Evolutionary conservation across 176 grass and related monocot species (phyloP).

Genomic region (Poa annua): DNA sequence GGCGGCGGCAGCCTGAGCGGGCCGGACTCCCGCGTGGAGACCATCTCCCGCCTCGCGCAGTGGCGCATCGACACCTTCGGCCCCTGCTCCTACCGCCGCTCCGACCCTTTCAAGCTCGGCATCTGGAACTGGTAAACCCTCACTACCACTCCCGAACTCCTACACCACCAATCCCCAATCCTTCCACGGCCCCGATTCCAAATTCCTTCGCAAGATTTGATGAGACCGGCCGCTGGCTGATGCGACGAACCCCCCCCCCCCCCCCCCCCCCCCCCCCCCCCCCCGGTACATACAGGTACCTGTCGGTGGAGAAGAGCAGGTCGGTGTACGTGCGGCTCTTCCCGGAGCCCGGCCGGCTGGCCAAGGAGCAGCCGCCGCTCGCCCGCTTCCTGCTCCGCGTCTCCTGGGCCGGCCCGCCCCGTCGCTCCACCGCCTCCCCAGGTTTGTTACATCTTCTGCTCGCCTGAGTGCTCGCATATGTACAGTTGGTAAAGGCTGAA

Average conservation of each 20-base stretch:
- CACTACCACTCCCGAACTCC: not conserved
- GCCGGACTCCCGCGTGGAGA: constrained; percentile 80
- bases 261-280: no score
- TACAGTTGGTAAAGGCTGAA: not conserved
- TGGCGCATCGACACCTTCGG: constrained; percentile 92
- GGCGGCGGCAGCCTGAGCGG: constrained; percentile 28
- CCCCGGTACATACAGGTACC: constrained; percentile 52
- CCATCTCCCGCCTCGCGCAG: constrained; percentile 85
- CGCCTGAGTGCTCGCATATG: not conserved
- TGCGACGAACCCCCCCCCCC: not conserved
- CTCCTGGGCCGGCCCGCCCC: constrained; percentile 60
- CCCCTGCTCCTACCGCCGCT: constrained; percentile 85
- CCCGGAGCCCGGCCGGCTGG: constrained; percentile 74
- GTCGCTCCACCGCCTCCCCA: constrained; percentile 63
- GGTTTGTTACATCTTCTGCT: constrained; percentile 47
- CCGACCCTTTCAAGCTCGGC: constrained; percentile 88
- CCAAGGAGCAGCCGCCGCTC: constrained; percentile 83
- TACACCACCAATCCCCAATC: no score
- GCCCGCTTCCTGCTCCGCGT: constrained; percentile 82
- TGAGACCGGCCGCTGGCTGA: not conserved
- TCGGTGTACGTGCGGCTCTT: constrained; percentile 73
- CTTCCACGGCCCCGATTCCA: not conserved
- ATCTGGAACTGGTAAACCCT: constrained; percentile 83
- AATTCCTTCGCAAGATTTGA: not conserved
- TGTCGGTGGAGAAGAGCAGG: constrained; percentile 82